phyloP scores from a whole-genome alignment of 1,284 basidiomycete species.

The Papiliotrema fonsecae region DNA sequence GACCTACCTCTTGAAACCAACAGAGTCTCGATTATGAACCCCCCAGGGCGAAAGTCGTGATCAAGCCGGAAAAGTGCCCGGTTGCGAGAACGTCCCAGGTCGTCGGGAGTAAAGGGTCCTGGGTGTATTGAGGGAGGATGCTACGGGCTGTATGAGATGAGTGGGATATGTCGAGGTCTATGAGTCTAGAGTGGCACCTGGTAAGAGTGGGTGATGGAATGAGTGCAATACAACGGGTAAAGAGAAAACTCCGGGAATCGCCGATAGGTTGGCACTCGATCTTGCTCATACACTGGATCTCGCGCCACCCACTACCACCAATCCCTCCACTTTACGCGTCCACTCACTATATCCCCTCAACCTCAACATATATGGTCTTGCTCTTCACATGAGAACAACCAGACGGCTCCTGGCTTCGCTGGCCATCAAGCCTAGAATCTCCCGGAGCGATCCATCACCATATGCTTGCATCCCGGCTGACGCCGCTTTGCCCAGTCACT shows the following conservation, averaged over 20 bases:
- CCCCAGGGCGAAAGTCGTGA: no score
- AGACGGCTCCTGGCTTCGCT: background rate
- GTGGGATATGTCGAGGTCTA: no score
- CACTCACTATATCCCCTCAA: slow-evolving; percentile 2
- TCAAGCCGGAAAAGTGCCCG: no score
- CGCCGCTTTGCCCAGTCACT: background rate
- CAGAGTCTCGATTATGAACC: background rate
- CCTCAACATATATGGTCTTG: background rate
- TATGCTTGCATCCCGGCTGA: background rate
- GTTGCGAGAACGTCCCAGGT: no score
- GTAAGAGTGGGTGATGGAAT: no score
- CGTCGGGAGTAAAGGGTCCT: no score
- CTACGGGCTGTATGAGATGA: no score
- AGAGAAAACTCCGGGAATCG: slow-evolving; percentile 8
- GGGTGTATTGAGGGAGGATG: no score
- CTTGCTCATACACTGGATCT: slow-evolving; percentile 12
- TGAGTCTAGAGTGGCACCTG: no score
- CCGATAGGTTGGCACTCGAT: slow-evolving; percentile 6
- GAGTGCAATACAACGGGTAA: no score
- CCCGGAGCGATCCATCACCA: background rate
- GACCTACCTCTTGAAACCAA: background rate
- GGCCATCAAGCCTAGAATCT: background rate
- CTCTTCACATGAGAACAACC: background rate
- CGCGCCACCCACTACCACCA: background rate
- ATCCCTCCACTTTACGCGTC: slow-evolving; percentile 14